These are phyloP conservation scores for Beauveria asiatica DNA, from an alignment of 2,329 filamentous ascomycete genomes.

Conservation along the genomic window DNA sequence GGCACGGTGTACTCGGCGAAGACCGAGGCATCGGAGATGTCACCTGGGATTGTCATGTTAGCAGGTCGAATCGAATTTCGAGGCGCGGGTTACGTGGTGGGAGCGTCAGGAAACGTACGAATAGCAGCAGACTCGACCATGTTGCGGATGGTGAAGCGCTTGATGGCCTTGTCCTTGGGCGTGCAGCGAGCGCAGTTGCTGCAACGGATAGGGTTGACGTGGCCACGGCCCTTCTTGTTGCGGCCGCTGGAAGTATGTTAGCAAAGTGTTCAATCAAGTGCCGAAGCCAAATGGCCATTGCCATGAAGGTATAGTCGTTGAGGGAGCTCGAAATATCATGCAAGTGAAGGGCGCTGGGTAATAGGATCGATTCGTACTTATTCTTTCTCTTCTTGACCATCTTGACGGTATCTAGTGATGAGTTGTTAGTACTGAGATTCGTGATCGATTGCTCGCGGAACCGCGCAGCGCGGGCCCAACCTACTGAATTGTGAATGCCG, in stretches of 20 bases:
- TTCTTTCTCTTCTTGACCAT: constrained; percentile 68
- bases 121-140: constrained; percentile 99
- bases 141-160: constrained; percentile 99
- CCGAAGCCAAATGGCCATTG: background rate
- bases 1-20: constrained; percentile 98
- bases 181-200: constrained; percentile 73
- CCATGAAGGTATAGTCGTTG: background rate
- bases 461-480: constrained; percentile 9
- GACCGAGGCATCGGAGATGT: constrained; percentile 99
- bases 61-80: background rate
- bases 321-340: background rate
- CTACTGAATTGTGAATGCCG: constrained; percentile 13
- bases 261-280: constrained; percentile 6
- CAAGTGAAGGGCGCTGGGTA: constrained; percentile 4
- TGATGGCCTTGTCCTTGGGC: constrained; percentile 99
- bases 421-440: constrained; percentile 22
- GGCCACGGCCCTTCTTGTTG: constrained; percentile 99
- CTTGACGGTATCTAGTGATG: constrained; percentile 45
- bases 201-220: constrained; percentile 96
- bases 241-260: constrained; percentile 59
- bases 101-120: constrained; percentile 57
- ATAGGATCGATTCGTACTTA: constrained; percentile 41
- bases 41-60: constrained; percentile 53
- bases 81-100: background rate
- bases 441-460: constrained; percentile 12